phyloP scores from a whole-genome alignment of 345 rosid species.

The Aethionema arabicum region DNA sequence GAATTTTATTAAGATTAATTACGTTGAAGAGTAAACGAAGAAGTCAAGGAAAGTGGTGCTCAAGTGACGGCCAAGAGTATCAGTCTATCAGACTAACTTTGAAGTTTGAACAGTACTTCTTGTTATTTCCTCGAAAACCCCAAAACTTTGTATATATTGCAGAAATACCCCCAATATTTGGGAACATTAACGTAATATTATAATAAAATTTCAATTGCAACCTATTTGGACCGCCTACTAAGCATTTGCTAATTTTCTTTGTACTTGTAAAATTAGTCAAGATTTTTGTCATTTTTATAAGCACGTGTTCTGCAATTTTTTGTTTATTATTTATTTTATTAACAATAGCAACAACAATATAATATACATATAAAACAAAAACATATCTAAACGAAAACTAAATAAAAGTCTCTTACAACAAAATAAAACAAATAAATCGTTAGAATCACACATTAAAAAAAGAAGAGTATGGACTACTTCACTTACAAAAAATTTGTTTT shows the following conservation, averaged over 20 bases:
- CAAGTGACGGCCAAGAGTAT: not conserved
- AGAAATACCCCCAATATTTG: not conserved
- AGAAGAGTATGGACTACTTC: too few relatives aligned
- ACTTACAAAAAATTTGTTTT: too few relatives aligned
- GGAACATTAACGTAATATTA: not conserved
- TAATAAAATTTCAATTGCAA: not conserved
- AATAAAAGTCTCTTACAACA: too few relatives aligned
- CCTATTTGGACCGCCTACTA: constrained; percentile 10
- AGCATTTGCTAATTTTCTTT: not conserved
- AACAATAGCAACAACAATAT: too few relatives aligned
- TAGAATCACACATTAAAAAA: too few relatives aligned
- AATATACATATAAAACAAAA: too few relatives aligned
- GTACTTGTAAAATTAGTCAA: not conserved
- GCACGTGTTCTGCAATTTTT: too few relatives aligned
- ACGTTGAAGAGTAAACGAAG: constrained; percentile 20
- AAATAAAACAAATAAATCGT: too few relatives aligned
- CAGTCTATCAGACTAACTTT: constrained; percentile 21
- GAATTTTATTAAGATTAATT: not conserved
- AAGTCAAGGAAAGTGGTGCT: too few relatives aligned
- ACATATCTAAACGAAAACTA: too few relatives aligned
- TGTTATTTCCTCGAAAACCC: not conserved
- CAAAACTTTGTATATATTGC: not conserved
- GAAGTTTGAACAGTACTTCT: constrained; percentile 19
- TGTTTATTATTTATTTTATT: too few relatives aligned
- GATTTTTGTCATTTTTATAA: too few relatives aligned